phyloP scores from a whole-genome alignment of 495 filamentous ascomycete species.

The Annulohypoxylon moriforme region DNA sequence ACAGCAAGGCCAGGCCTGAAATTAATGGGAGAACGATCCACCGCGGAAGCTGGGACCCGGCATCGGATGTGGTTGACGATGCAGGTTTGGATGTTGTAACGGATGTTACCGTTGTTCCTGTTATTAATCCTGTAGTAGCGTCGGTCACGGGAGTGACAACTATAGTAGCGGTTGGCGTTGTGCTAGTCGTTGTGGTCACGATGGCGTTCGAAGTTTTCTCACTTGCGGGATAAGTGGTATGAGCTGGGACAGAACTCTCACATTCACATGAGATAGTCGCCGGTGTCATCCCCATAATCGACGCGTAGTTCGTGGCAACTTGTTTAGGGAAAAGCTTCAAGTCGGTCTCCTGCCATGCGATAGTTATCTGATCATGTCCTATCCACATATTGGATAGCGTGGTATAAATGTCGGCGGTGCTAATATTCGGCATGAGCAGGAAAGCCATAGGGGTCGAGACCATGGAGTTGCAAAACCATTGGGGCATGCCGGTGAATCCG shows the following conservation, averaged over 20 bases:
- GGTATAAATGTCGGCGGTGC: constrained; percentile 44
- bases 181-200: constrained; percentile 10
- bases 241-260: not conserved
- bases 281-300: constrained; percentile 37
- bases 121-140: not conserved
- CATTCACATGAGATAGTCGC: not conserved
- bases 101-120: not conserved
- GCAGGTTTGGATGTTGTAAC: not conserved
- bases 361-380: constrained; percentile 38
- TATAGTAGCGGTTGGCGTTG: not conserved
- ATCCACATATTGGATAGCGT: constrained; percentile 41
- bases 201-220: constrained; percentile 8
- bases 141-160: not conserved
- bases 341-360: constrained; percentile 42
- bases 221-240: constrained; percentile 1
- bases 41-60: not conserved
- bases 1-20: constrained; percentile 4
- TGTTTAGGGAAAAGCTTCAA: constrained; percentile 27
- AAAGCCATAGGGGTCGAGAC: constrained; percentile 44
- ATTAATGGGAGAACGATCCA: not conserved
- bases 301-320: constrained; percentile 25
- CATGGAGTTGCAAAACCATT: constrained; percentile 37
- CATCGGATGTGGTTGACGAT: constrained; percentile 4
- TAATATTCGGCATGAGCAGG: constrained; percentile 39
- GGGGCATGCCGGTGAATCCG: constrained; percentile 34